Base-by-base conservation (phyloP, 2,329 filamentous ascomycete genomes). In the Oidium heveae region DNA sequence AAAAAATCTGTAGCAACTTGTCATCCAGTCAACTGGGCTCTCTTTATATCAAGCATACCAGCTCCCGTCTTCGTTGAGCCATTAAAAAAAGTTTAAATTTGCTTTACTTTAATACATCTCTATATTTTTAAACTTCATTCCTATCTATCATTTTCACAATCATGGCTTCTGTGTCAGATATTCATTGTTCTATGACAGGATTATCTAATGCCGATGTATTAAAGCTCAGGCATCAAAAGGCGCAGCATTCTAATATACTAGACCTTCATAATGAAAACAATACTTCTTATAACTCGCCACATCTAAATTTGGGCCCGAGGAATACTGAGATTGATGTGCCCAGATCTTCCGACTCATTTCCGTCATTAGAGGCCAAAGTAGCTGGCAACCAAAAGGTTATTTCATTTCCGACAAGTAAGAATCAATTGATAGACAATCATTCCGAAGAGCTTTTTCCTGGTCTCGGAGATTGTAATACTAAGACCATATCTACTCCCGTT, bases 391-490 rank as follows among this genome's bases (percentile, higher is more conserved):
- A 83, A 65, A 81, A 80, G 66, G 72, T 72, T 37, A 71, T 76
- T 55, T 67, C 70, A 1, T 65, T 64, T 47, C 60, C 66, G 46
- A 58, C 68, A 34, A 68, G 66, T 53, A 62, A 65, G 47, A 60
- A 63, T 36, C 62, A 63, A 55, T 62, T 73, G 54, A 71, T 95
- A 58, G 86, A 96, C 67, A 88, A 86, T 20, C 76, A 85, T 63
- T 94, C 86, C 18, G 84, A 93, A 65, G 88, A 96, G 68, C 72
- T 85, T 57, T 98, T 98, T 74, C 91, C 91, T n/a, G 81, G 88
- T 61, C 77, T 98, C 50, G 89, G 88, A 54, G 74, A 12, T 16
- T 24, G 77, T 58, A 76, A 70, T 22, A 68, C 73, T 56, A 79
- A 79, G 67, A 72, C 79, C 68, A 71, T 79, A 36, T 68, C 75